These are phyloP conservation scores for Candida broadrunensis DNA, from an alignment of 805 yeast genomes.

Conservation along the genomic window DNA sequence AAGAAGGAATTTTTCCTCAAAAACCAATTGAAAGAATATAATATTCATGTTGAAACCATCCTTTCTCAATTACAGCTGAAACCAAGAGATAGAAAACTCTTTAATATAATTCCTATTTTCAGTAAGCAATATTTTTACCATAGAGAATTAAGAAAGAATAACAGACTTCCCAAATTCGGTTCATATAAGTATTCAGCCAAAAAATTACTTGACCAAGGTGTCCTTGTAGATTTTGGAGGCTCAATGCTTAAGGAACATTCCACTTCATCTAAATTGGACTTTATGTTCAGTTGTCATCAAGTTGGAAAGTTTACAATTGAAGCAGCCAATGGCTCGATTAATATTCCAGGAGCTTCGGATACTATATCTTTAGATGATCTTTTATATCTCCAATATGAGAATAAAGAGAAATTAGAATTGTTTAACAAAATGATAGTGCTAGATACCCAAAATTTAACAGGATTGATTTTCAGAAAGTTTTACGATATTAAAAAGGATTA, in stretches of 20 bases:
- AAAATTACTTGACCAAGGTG: conserved; percentile 69
- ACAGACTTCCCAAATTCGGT: conserved; percentile 72
- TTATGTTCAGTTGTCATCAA: conserved; percentile 73
- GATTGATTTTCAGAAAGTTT: conserved; percentile 72
- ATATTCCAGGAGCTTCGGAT: conserved; percentile 55
- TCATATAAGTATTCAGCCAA: conserved; percentile 74
- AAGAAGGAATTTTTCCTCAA: conserved; percentile 45
- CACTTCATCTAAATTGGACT: conserved; percentile 63
- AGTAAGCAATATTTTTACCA: conserved; percentile 76
- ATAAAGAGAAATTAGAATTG: conserved; percentile 47
- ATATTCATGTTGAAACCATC: conserved; percentile 43
- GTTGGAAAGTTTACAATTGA: conserved; percentile 74
- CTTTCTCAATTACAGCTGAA: conserved; percentile 42
- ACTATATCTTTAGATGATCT: conserved; percentile 68
- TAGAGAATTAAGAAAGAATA: conserved; percentile 62
- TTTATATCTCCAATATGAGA: conserved; percentile 71
- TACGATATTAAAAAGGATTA: conserved; percentile 48
- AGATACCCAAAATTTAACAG: conserved; percentile 64
- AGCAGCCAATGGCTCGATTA: conserved; percentile 69
- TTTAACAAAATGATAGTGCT: conserved; percentile 69
- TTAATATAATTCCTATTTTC: conserved; percentile 52
- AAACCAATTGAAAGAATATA: conserved; percentile 45
- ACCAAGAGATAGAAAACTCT: conserved; percentile 45
- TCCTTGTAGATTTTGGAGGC: conserved; percentile 60
- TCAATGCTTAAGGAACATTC: conserved; percentile 33